Conservation (phyloP, 2,329 filamentous ascomycete species). For the Elsinoe fawcettii region DNA sequence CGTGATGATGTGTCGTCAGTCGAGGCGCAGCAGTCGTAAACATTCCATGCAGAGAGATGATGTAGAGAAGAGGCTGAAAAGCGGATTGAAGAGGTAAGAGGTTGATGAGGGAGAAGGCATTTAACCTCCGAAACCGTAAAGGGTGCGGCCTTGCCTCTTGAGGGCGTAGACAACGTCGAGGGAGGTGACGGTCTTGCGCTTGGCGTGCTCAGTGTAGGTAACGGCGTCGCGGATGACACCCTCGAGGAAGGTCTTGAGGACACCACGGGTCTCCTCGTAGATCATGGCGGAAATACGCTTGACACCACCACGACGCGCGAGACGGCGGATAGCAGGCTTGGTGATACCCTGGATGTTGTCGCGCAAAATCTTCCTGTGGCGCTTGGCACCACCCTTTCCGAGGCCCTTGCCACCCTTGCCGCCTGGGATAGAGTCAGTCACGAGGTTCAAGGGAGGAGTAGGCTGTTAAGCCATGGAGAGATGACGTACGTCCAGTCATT, state of each 20-base stretch:
- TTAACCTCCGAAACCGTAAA: constrained; percentile 63
- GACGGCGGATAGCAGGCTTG: constrained; percentile 97
- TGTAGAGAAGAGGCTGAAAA: constrained; percentile 20
- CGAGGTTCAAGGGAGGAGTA: constrained; percentile 11
- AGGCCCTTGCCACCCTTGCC: constrained; percentile 97
- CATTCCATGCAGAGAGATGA: constrained; percentile 26
- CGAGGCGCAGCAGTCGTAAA: constrained; percentile 25
- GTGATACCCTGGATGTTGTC: constrained; percentile 99
- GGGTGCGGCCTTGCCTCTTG: constrained; percentile 57
- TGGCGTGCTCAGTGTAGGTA: constrained; percentile 77
- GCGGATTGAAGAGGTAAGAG: constrained; percentile 13
- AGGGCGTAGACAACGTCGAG: constrained; percentile 57
- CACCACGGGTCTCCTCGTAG: constrained; percentile 76
- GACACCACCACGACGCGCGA: constrained; percentile 97
- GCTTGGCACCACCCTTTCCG: constrained; percentile 97
- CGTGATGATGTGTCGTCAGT: constrained; percentile 6
- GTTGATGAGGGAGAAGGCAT: constrained; percentile 21
- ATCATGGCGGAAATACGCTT: constrained; percentile 99
- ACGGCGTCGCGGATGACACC: constrained; percentile 71
- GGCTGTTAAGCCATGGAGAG: constrained; percentile 15
- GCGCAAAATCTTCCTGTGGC: constrained; percentile 97
- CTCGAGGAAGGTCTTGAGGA: constrained; percentile 77
- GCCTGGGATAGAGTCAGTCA: constrained; percentile 53
- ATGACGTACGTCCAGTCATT: constrained; percentile 46
- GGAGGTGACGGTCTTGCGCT: constrained; percentile 64